Conservation (phyloP, 1,139 yeast species). For the Eremothecium sinecaudum region DNA sequence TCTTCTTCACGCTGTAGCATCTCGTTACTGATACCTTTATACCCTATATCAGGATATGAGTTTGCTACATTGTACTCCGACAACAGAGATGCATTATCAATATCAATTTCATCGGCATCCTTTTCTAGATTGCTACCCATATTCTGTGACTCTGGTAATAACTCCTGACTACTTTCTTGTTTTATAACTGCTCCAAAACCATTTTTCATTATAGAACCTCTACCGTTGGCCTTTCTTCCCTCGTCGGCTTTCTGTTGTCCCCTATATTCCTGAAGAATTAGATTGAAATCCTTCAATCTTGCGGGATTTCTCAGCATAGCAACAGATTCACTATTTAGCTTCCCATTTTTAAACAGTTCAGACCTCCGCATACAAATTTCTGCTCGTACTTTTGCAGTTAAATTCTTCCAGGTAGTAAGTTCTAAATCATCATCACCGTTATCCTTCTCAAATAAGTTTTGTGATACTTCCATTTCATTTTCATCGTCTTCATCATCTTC, state of each 20-base stretch:
- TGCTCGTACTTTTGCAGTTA: constrained; percentile 73
- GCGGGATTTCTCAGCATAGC: constrained; percentile 56
- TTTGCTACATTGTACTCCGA: constrained; percentile 80
- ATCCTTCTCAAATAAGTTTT: constrained; percentile 34
- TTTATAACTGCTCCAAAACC: constrained; percentile 27
- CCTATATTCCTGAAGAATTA: constrained; percentile 23
- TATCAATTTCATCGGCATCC: constrained; percentile 23
- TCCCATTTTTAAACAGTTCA: constrained; percentile 47
- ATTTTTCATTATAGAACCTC: constrained; percentile 29
- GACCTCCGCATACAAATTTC: constrained; percentile 64
- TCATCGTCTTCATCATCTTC: constrained; percentile 29
- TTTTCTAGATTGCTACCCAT: constrained; percentile 16
- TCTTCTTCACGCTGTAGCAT: constrained; percentile 45
- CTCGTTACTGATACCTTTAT: constrained; percentile 43
- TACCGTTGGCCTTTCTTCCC: constrained; percentile 22
- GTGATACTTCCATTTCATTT: constrained; percentile 26
- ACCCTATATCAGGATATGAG: constrained; percentile 62
- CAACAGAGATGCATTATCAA: constrained; percentile 41
- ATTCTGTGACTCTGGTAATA: constrained; percentile 4
- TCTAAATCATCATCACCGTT: constrained; percentile 60
- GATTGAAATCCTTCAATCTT: constrained; percentile 42
- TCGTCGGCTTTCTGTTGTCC: constrained; percentile 26
- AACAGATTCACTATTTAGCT: constrained; percentile 53
- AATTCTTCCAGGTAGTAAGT: constrained; percentile 67
- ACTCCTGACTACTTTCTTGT: constrained; percentile 20